Evolutionary conservation across 2,329 filamentous ascomycete genomes (phyloP), one percentile per base, ranked within the genome.

Genomic region (Diaporthe longicolla): DNA sequence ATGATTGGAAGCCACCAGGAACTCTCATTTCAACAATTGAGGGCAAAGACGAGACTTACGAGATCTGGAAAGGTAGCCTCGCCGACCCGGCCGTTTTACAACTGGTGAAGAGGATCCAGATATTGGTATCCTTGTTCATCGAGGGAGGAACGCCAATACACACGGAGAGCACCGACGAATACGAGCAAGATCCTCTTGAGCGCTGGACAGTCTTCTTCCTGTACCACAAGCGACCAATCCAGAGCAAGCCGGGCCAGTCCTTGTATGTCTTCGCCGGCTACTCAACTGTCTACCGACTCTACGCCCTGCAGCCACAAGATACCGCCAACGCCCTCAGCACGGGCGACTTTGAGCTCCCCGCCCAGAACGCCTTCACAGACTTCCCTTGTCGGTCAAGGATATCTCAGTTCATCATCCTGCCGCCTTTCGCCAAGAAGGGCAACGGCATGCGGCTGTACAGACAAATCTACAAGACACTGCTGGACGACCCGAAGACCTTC

Each of bases 151-250:
- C 91, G 6, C 91, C 91, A 50, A 91, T 98, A 59, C 82, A 87
- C 6, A 83, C 83, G 5, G 70, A 75, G 40, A 68, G 69, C 15
- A 68, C 63, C 15, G 74, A 76, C 11, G 83, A 86, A 3, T 91
- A 95, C 52, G 89, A 93, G 70, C 89, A 93, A 0, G 93, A 95
- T 76, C 92, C 91, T 0, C 83, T 93, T 26, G 90, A 95, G 75
- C 90, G 96, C 79, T 99, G 97, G 97, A 95, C 94, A 0, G 85
- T 98, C n/a, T 98, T 95, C 84, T 92, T 98, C 78, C 86, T 98
- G 72, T 96, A 93, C 82, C 90, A 93, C 78, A 93, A 93, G 80
- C 89, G 89, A 75, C 84, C 84, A 6, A 78, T 80, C 2, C 70
- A 82, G 2, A 79, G 81, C 4, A 79, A 83, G 1, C 82, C 87